Evolutionary conservation across 164 flowering plant genomes (phyloP), one percentile per base, ranked within the genome.

Genomic region (Aristolochia fimbriata): DNA sequence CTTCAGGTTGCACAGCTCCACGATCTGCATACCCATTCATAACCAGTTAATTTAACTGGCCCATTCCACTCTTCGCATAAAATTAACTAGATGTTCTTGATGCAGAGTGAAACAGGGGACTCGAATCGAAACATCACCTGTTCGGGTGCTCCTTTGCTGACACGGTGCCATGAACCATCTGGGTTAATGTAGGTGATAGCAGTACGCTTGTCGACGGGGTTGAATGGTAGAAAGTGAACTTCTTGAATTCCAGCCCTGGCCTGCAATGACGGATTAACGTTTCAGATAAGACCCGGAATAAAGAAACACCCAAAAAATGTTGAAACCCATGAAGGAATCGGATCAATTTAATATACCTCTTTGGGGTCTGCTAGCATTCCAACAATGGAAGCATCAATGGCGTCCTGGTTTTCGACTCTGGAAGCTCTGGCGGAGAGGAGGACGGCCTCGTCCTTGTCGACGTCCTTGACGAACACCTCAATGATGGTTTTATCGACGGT

Each of bases 91-190:
- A n/a, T n/a, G n/a, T n/a, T n/a, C n/a, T n/a, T n/a, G n/a, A n/a
- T n/a, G n/a, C n/a, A n/a, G n/a, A n/a, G n/a, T n/a, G n/a, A n/a
- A n/a, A n/a, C n/a, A n/a, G n/a, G n/a, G n/a, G n/a, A n/a, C n/a
- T n/a, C n/a, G n/a, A n/a, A n/a, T n/a, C n/a, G n/a, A n/a, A n/a
- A n/a, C n/a, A 23, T 31, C 16, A 82, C 90, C 67, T 86, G 93
- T 65, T 89, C 96, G 27, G 96, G 96, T 45, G 96, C 93, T 51
- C 96, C 96, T 71, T 89, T 89, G 83, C 93, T 86, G 63, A 68
- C 59, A 41, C 96, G 65, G 57, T 83, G 80, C 95, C 95, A 87
- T 24, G 80, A 47, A 1, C 85, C 87, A 31, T 76, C 57, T 27
- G 68, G 16, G 57, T 81, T 86, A 20, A 76, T 68, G 70, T 83